Evolutionary conservation across 2,329 filamentous ascomycete genomes (phyloP).

Genomic region (Fusarium sp.): DNA sequence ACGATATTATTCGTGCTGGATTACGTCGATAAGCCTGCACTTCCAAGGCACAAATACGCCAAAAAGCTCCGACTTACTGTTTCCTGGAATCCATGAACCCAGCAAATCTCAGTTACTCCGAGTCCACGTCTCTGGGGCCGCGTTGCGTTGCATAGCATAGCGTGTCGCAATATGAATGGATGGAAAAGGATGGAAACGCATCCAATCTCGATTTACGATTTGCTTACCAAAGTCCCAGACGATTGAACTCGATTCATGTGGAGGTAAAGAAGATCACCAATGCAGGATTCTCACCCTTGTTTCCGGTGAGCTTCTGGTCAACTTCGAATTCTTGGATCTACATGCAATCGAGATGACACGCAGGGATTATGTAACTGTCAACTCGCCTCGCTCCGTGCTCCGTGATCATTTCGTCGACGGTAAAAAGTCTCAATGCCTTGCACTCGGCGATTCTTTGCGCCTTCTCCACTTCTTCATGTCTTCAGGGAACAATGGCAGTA

Average conservation of each 20-base stretch:
- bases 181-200: neutral
- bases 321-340: conserved; percentile 39
- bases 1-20: conserved; percentile 20
- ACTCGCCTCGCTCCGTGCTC: conserved; percentile 37
- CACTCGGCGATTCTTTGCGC: conserved; percentile 29
- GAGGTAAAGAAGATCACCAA: conserved; percentile 32
- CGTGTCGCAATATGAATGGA: conserved; percentile 26
- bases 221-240: conserved; percentile 12
- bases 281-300: conserved; percentile 35
- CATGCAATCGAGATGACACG: conserved; percentile 43
- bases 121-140: conserved; percentile 24
- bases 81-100: conserved; percentile 21
- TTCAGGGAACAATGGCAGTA: neutral
- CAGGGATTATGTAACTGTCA: conserved; percentile 42
- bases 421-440: conserved; percentile 15
- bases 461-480: conserved; percentile 24
- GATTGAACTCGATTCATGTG: conserved; percentile 36
- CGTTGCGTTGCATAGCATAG: conserved; percentile 28
- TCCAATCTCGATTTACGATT: conserved; percentile 38
- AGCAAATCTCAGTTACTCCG: conserved; percentile 12
- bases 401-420: conserved; percentile 36
- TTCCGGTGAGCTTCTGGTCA: conserved; percentile 38
- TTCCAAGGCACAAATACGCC: conserved; percentile 38
- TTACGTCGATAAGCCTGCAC: conserved; percentile 22
- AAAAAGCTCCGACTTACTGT: conserved; percentile 14